Evolutionary conservation across 345 rosid species (phyloP), one percentile per base, ranked within the genome.

Genomic region (Diplotaxis tenuifolia): DNA sequence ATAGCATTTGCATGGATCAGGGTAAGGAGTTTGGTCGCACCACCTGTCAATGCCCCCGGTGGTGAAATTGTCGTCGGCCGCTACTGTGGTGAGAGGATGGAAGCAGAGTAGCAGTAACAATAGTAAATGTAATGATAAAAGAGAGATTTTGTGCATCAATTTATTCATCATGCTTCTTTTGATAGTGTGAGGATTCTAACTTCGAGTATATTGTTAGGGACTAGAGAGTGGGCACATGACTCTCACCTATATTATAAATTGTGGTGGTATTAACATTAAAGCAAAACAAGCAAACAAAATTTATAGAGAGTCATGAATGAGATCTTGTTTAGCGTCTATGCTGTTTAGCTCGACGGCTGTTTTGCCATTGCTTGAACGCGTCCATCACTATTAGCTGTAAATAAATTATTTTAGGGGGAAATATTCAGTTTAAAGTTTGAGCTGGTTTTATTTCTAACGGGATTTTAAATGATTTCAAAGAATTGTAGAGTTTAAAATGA

Each of bases 1-100:
- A 80, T 80, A 79, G 11, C 69, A 68, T 32, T 72, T 78, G 76
- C 98, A 94, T 9, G 90, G 76, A 25, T 82, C 77, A 9, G 96
- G 95, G 70, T 91, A 89, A 1, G 98, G 98, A 19, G 96, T 91
- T 68, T 75, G 72, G 70, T 75, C 70, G 69, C 98, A 94, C 96
- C 97, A 94, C 86, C 83, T 70, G 15, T 81, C 61, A 59, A 88
- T 69, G 66, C 14, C 50, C 16, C 18, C 65, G 34, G 21, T 47
- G 23, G 68, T 65, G 36, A 50, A n/a, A 59, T 65, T 71, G 20
- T 4, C 58, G 9, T 27, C 58, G 50, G 50, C 42, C 6, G 76
- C 68, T 50, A 64, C 66, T 3, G 64, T 72, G 52, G 74, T 55
- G 36, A 75, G 42, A n/a, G 71, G 63, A 28, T 71, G 70, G 68